phyloP scores from a whole-genome alignment of 495 filamentous ascomycete genomes.

The Tuber indicum region DNA sequence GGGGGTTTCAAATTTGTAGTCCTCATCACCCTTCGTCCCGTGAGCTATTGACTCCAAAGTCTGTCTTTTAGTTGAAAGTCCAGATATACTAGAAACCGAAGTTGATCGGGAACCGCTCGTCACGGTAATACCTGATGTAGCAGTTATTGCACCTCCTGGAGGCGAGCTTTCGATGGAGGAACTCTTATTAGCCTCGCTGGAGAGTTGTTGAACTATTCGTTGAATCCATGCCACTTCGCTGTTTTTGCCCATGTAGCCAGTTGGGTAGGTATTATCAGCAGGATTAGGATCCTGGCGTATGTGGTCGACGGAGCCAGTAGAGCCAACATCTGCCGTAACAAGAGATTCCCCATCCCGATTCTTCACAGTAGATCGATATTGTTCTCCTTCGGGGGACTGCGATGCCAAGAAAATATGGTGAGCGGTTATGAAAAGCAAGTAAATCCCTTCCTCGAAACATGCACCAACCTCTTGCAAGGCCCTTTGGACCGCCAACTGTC shows the following conservation, averaged over 20 bases:
- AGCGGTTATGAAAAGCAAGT: slow-evolving; percentile 21
- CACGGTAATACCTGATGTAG: slow-evolving; percentile 36
- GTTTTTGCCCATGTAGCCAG: slow-evolving; percentile 56
- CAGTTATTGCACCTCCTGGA: slow-evolving; percentile 36
- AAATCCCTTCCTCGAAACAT: slow-evolving; percentile 6
- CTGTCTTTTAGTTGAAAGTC: slow-evolving; percentile 9
- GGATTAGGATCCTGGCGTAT: slow-evolving; percentile 58
- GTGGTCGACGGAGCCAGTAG: slow-evolving; percentile 55
- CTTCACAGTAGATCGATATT: slow-evolving; percentile 12
- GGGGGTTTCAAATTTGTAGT: slow-evolving; percentile 40
- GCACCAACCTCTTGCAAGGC: slow-evolving; percentile 36
- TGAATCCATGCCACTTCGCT: slow-evolving; percentile 58
- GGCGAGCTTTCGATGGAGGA: slow-evolving; percentile 30
- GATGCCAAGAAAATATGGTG: slow-evolving; percentile 11
- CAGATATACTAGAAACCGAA: slow-evolving; percentile 31
- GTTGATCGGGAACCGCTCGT: slow-evolving; percentile 33
- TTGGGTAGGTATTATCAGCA: slow-evolving; percentile 46
- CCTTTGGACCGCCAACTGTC: slow-evolving; percentile 48
- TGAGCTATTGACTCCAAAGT: slow-evolving; percentile 34
- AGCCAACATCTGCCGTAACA: slow-evolving; percentile 53
- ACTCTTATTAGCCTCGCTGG: slow-evolving; percentile 23
- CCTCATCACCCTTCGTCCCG: slow-evolving; percentile 42
- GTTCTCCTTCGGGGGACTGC: slow-evolving; percentile 6
- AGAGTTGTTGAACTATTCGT: slow-evolving; percentile 40
- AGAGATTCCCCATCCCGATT: slow-evolving; percentile 39